Base-by-base conservation (phyloP, 2,329 filamentous ascomycete genomes). In the Xylariomycetidae sp. region DNA sequence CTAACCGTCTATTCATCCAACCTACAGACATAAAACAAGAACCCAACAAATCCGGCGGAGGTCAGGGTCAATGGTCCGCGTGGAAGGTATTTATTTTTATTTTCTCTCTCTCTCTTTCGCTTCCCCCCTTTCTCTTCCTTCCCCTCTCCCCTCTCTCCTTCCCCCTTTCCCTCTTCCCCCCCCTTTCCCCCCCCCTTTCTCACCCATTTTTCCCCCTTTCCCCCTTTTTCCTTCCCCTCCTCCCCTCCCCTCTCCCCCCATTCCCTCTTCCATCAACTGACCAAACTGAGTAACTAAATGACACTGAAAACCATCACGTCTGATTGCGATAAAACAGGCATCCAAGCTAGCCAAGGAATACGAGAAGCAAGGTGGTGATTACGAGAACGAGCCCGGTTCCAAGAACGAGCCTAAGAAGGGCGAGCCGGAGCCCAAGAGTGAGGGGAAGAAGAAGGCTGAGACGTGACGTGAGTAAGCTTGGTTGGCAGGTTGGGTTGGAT, bases 161-260 rank as follows among this genome's bases (percentile, higher is more conserved):
- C 50, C 16, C 64, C 64, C 42, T 65, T 64, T 6, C 59, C 59
- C 1, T 60, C 38, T 42, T 62, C 54, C 20, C 65, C 59, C 45
- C 64, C 59, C 30, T 63, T 64, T 1, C 47, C 61, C 4, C 62
- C 61, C 1, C 63, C 62, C 26, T 59, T 56, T 42, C 58, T 61
- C 48, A 65, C 61, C 30, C 65, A 64, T 42, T 64, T n/a, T n/a
- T n/a, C n/a, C n/a, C n/a, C 61, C 35, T 66, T 64, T 3, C 59
- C 59, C 4, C 64, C 44, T 41, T 63, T 64, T 3, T 49, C 42
- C 3, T n/a, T n/a, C n/a, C 49, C 56, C 59, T 60, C 19, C 29
- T 23, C 8, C 8, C 8, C 8, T 23, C 8, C 20, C 20, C 8
- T 23, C n/a, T 8, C 8, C n/a, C n/a, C n/a, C n/a, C 20, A 23